Base-by-base conservation (phyloP, 805 yeast genomes). In the Ogataea corticis region DNA sequence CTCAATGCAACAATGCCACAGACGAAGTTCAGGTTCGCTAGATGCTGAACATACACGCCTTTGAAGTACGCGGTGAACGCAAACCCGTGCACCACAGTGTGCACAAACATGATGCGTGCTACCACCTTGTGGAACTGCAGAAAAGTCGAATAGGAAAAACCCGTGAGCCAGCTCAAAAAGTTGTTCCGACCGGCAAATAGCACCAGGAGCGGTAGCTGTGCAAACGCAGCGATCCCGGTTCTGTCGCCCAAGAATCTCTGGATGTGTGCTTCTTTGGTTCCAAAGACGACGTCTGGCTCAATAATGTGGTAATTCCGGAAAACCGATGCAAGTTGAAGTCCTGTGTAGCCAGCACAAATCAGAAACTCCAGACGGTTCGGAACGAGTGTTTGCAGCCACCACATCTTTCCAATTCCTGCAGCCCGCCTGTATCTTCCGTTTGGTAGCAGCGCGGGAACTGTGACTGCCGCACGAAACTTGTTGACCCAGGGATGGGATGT, bases 61-160 rank as follows among this genome's bases (percentile, higher is more conserved):
- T 28, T 16, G 16, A 27, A 37, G 15, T 15, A 37, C 3, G 32
- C 32, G 0, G 73, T 66, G 54, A 62, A 64, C 14, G 66, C 66
- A 41, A 60, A 63, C 2, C 67, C 70, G 48, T 76, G 82, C 19
- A 38, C 19, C 18, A 38, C 17, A 3, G 34, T 15, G n/a, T 38
- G 27, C 16, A 31, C 17, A 30, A 30, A 29, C 28, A 30, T 68
- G 3, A 73, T 69, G 56, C 86, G 72, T 1, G 87, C 82, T 38
- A 76, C 62, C 83, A 87, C 78, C 61, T 76, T 83, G 63, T 88
- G 96, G 56, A 77, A 78, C 28, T 73, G 71, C 55, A 81, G 54
- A 51, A 74, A 75, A 32, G 73, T 62, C 3, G 75, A 51, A 44
- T 66, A 69, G 5, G 62, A 55, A 69, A 76, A 70, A 1, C 78